Evolutionary conservation across 2,329 filamentous ascomycete species (phyloP), one percentile per base, ranked within the genome.

Genomic region (Scolecobasidium constrictum): DNA sequence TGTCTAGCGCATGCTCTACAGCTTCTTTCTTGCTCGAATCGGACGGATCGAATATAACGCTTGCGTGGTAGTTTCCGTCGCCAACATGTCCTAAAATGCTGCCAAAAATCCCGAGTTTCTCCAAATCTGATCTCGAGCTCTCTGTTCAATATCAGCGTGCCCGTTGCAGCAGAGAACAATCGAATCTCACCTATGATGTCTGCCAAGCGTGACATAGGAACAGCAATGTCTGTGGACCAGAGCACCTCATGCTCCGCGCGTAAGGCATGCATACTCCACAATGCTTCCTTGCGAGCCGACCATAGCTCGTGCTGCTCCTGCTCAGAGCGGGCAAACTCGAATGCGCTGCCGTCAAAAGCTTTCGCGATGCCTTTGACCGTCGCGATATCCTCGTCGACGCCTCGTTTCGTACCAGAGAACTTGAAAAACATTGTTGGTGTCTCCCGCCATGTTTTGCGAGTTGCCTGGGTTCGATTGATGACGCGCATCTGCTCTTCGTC

Each of bases 1-100:
- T 48, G 12, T 49, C 43, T 33, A 56, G 53, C 0, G 50, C 61
- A 9, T 41, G 48, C 1, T 37, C 45, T 42, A 49, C 53, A 31
- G 58, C 56, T 4, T 47, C 42, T 12, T 43, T 44, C 1, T 53
- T 51, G 35, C 53, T 61, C 0, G 63, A 43, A 19, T 63, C 54
- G 1, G 50, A 47, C 2, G 55, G 54, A 40, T 64, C 60, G 16
- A 61, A 57, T 35, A 63, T 64, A 0, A 57, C 46, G 47, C 15
- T 16, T 12, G 43, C 9, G 16, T 15, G 37, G 11, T n/a, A 41
- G 22, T 18, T 33, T n/a, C 23, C 17, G 19, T 20, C 17, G 22
- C 18, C 16, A 22, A 9, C 11, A 34, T 12, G 6, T 18, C 36
- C 3, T 11, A 12, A 19, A 49, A 22, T 12, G 9, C 21, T 12